Evolutionary conservation across 83 land plant species (phyloP), one percentile per base, ranked within the genome.

Genomic region (Isoetes engelmannii): DNA sequence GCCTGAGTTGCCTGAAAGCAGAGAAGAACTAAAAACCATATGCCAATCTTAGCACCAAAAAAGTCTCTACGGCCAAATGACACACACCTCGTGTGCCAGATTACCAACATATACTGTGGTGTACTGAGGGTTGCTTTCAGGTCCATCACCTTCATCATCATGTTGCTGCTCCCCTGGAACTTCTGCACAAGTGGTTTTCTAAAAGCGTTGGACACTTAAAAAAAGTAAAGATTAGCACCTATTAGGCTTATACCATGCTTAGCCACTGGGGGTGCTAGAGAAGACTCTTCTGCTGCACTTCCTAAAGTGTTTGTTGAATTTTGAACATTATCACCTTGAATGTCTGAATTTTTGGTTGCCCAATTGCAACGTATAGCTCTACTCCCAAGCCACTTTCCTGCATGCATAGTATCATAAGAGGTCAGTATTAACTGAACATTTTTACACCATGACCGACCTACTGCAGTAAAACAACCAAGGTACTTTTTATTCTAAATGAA

Each of bases 111-210:
- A 59, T 12, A 59, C 62, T 12, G 62, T 59, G 18, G 62, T 59
- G 19, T 19, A 59, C 20, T 59, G 62, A 7, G 62, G 62, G 19
- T 59, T 59, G 19, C 28, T 59, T 59, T 59, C 62, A 18, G 62
- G 62, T 12, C 62, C 62, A 59, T 59, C 62, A 7, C 12, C 12
- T 59, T 4, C 62, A 12, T 59, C 62, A 20, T 59, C 62, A 59
- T 59, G 12, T 59, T 59, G 62, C 28, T 59, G 37, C 37, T 28
- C 78, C 51, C 77, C 80, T 47, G 81, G 84, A 49, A 64, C 75
- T 44, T 75, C 78, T 10, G 70, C 75, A 19, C 61, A 50, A 60
- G 54, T 62, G 21, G 42, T 51, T 44, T 70, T 74, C 70, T 61
- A 50, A 21, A 9, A 28, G 37, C 37, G 37, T 28, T 28, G 37